Base-by-base conservation (phyloP, 495 filamentous ascomycete genomes). In the Lasiosphaeriaceae sp. region DNA sequence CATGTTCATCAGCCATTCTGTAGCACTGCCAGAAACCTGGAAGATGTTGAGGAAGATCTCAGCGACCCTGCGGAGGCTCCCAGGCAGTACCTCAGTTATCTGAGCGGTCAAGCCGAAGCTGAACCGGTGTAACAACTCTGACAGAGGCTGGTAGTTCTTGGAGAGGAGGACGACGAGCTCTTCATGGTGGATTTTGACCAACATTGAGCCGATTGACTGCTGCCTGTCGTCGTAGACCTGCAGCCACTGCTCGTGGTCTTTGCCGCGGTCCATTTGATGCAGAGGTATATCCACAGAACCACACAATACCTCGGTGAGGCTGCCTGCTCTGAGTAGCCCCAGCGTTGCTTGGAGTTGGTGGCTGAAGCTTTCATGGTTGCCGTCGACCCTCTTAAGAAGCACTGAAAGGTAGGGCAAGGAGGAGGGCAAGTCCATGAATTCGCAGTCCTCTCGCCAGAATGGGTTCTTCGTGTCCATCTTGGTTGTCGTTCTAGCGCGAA, bases 401-500 rank as follows among this genome's bases (percentile, higher is more conserved):
- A 98, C 79, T n/a, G 87, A 89, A 9, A 89, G 81, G 64, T 84
- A 89, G 9, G 89, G 92, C 37, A 95, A 67, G 9, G 89, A 80
- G 0, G 90, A 79, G 2, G 94, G 91, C 16, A 98, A 78, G 71
- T 97, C 92, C 41, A 76, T 74, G 65, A 97, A 96, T 47, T 88
- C 83, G 62, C 90, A 92, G 43, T 93, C 91, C 74, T 97, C 94
- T 26, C 92, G 80, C 94, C 95, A 99, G 61, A 97, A 96, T 0
- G 92, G 94, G 65, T 85, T 90, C 50, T 82, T 84, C 14, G 88
- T 92, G 54, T 90, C 88, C 56, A 81, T 78, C 70, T 92, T 92
- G 20, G 89, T 86, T 23, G 87, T 86, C 11, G 94, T 97, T 58
- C 90, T 86, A 16, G 90, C 90, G 53, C 93, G 82, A 31, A 93